Evolutionary conservation across 495 filamentous ascomycete genomes (phyloP), one percentile per base, ranked within the genome.

Genomic region (Lasiosphaeria ovina): DNA sequence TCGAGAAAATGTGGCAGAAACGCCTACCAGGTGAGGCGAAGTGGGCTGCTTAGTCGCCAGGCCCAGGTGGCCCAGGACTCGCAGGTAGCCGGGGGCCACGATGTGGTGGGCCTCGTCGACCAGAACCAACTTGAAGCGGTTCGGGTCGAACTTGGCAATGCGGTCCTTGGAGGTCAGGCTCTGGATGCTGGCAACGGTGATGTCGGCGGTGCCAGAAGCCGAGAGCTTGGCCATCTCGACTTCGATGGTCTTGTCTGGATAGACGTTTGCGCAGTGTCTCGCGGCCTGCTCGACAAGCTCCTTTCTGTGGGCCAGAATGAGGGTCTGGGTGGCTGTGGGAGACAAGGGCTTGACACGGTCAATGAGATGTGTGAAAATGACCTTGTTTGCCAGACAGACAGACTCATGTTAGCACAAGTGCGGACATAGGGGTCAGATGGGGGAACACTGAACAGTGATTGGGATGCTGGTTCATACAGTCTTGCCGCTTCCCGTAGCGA

Each of bases 51-150:
- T 71, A 48, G 81, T 69, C 40, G 80, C 70, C 45, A 97, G 79
- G 0, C 87, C 84, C 70, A 98, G 92, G 73, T 99, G 82, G 3
- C 79, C 74, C 57, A 99, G 72, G 3, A 83, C 81, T 35, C 77
- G 80, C 60, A 93, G 77, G 68, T 97, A 99, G 38, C 83, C 82
- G 7, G 82, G 77, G 5, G 93, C 89, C 36, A 96, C 93, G 53
- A 98, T 97, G 74, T 98, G 94, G 74, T 99, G 94, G n/a, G 92
- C 93, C 70, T 99, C 94, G 66, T 99, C 94, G 6, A 99, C 93
- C 12, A 99, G 80, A 3, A 99, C 74, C 0, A 99, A 83, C 71
- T 99, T 99, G 79, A 93, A 97, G 24, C 74, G 73, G 2, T 60
- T 72, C 0, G 92, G 89, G 60, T 97, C 85, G 66, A 92, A 98